Percentiles rank a stretch among this genome's conserved stretches.
These are phyloP conservation scores for Fraxinus sp. DNA, from an alignment of 305 asterid genomes.

Conservation along the genomic window DNA sequence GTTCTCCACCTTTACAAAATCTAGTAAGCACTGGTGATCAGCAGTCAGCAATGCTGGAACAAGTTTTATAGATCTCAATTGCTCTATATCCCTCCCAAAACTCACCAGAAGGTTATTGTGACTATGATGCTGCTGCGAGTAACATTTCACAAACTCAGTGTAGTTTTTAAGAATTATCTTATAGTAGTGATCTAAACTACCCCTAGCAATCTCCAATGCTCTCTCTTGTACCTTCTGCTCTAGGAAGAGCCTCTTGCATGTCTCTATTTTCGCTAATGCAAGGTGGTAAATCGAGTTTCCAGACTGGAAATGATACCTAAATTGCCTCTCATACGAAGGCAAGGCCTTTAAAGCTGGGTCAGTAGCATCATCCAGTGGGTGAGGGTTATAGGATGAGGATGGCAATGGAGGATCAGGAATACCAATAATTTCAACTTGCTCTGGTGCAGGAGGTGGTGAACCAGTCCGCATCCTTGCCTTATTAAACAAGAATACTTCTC, in stretches of 20 bases:
- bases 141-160: constrained; percentile 61
- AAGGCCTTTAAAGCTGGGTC: constrained; percentile 90
- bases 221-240: constrained; percentile 90
- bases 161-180: constrained; percentile 72
- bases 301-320: constrained; percentile 75
- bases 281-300: constrained; percentile 74
- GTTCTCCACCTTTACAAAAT: constrained; percentile 87
- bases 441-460: constrained; percentile 59
- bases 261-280: constrained; percentile 49
- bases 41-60: constrained; percentile 57
- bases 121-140: constrained; percentile 71
- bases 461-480: constrained; percentile 78
- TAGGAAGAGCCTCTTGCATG: constrained; percentile 65
- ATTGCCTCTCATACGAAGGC: constrained; percentile 88
- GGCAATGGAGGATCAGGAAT: constrained; percentile 67
- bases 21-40: constrained; percentile 69
- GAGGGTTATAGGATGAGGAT: constrained; percentile 51
- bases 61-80: constrained; percentile 64
- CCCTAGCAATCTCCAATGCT: constrained; percentile 85
- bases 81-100: constrained; percentile 77
- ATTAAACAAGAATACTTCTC: constrained; percentile 77
- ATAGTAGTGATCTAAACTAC: constrained; percentile 77
- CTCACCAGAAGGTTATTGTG: constrained; percentile 66
- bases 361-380: constrained; percentile 76
- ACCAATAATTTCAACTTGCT: constrained; percentile 55